Conservation (phyloP, 2,329 filamentous ascomycete genomes). For the Purpureocillium lavendulum region DNA sequence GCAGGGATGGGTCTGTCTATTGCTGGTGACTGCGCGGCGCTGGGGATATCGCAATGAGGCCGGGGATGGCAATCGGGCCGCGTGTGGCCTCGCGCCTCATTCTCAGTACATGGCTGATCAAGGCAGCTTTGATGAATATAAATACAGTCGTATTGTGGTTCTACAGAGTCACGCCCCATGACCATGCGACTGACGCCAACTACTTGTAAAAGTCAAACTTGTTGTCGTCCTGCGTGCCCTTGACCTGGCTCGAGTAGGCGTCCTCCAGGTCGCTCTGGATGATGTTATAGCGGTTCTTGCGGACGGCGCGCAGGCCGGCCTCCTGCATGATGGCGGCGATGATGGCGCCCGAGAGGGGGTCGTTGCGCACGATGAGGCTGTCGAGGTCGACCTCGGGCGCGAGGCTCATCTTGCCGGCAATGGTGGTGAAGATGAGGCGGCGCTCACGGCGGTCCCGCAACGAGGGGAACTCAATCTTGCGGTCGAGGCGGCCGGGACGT, state of each 20-base stretch:
- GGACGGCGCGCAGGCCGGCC: conserved; percentile 83
- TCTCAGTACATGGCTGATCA: no score
- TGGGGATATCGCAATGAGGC: no score
- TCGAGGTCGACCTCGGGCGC: conserved; percentile 95
- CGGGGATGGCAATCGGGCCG: no score
- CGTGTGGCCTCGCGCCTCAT: no score
- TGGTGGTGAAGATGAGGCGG: conserved; percentile 94
- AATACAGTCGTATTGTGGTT: no score
- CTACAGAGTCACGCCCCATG: no score
- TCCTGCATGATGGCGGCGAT: conserved; percentile 99
- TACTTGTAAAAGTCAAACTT: conserved; percentile 91
- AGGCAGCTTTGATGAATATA: no score
- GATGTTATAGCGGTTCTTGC: conserved; percentile 99
- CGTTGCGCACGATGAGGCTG: conserved; percentile 91
- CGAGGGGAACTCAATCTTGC: conserved; percentile 98
- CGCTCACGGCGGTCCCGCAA: conserved; percentile 90
- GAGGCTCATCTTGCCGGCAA: conserved; percentile 93
- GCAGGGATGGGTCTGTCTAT: no score
- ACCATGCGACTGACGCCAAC: no score
- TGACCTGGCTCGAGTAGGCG: conserved; percentile 94
- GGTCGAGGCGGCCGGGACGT: conserved; percentile 87
- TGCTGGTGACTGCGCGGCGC: no score
- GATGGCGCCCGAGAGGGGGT: conserved; percentile 87
- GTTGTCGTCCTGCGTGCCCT: conserved; percentile 58
- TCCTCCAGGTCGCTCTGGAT: conserved; percentile 96